Evolutionary conservation across 257 asterid genomes (phyloP), one percentile per base, ranked within the genome.

Genomic region (Solanum sitiens): DNA sequence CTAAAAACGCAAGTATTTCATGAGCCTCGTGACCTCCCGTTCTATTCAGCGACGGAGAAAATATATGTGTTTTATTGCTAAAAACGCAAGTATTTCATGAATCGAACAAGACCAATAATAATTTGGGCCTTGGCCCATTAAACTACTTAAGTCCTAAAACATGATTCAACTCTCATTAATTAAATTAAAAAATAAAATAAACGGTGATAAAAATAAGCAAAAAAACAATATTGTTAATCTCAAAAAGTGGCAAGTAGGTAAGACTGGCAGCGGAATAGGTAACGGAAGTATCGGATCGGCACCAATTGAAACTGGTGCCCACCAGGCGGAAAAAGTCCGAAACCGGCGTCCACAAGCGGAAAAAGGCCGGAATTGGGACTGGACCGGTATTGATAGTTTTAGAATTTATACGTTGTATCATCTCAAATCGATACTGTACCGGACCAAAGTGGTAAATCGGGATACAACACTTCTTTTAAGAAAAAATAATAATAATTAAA

Each of bases 381-480:
- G 10, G 23, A 53, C 10, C 10, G 10, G 10, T 16, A 53, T 18
- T 10, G 4, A 0, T 53, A 53, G 63, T 53, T 53, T 7, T 3
- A 1, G 0, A 53, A 53, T 53, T 16, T 53, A 53, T 53, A 53
- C 10, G 4, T 16, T 53, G 63, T 53, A 53, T 8, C 4, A 0
- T 53, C 4, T 1, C 10, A 2, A 23, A 18, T 0, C n/a, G n/a
- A 3, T 53, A 18, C 10, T 16, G 0, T 21, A 16, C 0, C 9
- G n/a, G 63, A 16, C 10, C 61, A 3, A 2, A 16, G 0, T 8
- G 9, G 10, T 50, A 50, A 50, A 53, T 8, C 9, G 10, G 0
- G 23, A 53, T 53, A 53, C 4, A 3, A 16, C 23, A 16, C 23
- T 53, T 53, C 16, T 53, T 7, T 50, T 5, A 0, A 47, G 2